Percentiles rank a stretch among this genome's conserved stretches.
These are phyloP conservation scores for Hippophae rhamnoides DNA, from an alignment of 306 rosid genomes.

Conservation along the genomic window DNA sequence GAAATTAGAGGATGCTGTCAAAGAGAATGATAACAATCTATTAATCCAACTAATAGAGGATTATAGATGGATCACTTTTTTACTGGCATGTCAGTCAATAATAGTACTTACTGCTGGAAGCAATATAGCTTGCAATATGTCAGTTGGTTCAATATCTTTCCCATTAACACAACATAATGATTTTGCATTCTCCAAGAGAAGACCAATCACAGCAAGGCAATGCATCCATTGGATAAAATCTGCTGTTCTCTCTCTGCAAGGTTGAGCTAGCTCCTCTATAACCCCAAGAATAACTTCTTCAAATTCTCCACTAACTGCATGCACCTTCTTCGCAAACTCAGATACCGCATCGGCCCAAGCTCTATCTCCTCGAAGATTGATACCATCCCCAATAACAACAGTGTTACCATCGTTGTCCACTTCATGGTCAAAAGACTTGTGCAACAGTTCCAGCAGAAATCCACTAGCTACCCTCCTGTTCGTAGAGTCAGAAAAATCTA, in stretches of 20 bases:
- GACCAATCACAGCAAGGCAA: constrained; percentile 66
- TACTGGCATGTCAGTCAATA: background rate
- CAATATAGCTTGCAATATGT: constrained; percentile 63
- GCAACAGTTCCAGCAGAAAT: constrained; percentile 74
- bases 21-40: background rate
- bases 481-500: constrained; percentile 79
- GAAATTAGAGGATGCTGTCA: too few relatives aligned
- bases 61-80: too few relatives aligned
- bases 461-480: constrained; percentile 68
- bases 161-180: constrained; percentile 51
- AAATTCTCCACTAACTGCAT: constrained; percentile 73
- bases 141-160: constrained; percentile 50
- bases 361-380: constrained; percentile 86
- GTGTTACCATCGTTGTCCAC: constrained; percentile 63
- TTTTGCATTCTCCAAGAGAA: constrained; percentile 66
- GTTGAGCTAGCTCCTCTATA: constrained; percentile 62
- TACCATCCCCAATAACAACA: constrained; percentile 83
- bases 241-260: constrained; percentile 93
- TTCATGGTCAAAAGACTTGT: constrained; percentile 78
- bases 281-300: constrained; percentile 68
- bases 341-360: constrained; percentile 86
- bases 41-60: too few relatives aligned
- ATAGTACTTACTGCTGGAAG: constrained; percentile 71
- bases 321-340: constrained; percentile 66
- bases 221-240: constrained; percentile 86